Evolutionary conservation across 1,139 yeast species (phyloP).

Genomic region (Tardiomyces blankii): DNA sequence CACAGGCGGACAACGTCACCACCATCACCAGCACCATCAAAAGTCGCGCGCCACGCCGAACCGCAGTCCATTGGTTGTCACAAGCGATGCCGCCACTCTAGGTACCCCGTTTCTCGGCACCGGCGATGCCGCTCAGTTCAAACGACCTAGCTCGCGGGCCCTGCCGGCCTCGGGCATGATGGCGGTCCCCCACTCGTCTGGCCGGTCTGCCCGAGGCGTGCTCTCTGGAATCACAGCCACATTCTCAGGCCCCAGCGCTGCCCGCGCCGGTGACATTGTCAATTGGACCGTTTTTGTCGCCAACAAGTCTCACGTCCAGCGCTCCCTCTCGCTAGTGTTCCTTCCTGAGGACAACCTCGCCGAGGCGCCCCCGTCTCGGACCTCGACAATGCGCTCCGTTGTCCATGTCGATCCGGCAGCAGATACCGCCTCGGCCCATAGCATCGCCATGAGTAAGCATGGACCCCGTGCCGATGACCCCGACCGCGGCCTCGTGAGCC

Average conservation of each 20-base stretch:
- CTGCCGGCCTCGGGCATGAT: neutral
- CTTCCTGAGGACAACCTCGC: neutral
- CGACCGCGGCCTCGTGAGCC: constrained; percentile 29
- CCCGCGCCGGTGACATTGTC: constrained; percentile 48
- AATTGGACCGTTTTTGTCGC: constrained; percentile 57
- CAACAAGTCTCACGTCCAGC: constrained; percentile 33
- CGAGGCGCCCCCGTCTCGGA: neutral
- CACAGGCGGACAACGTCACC: too few species aligned
- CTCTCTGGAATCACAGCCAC: constrained; percentile 40
- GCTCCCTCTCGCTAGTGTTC: constrained; percentile 29
- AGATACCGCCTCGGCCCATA: constrained; percentile 4
- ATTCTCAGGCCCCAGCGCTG: constrained; percentile 49
- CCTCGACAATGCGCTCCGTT: constrained; percentile 7
- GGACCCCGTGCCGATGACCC: too few species aligned
- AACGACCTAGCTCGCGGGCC: constrained; percentile 1
- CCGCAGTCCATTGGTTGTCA: neutral
- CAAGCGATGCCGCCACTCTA: constrained; percentile 3
- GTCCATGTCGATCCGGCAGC: constrained; percentile 7
- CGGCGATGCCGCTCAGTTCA: constrained; percentile 4
- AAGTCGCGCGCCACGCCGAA: too few species aligned
- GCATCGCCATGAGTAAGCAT: too few species aligned
- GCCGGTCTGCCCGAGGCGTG: too few species aligned
- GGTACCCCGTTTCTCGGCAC: constrained; percentile 1
- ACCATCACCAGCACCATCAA: too few species aligned
- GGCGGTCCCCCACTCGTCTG: constrained; percentile 1